phyloP scores from a whole-genome alignment of 768 basidiomycete genomes.

The Russula sp. region DNA sequence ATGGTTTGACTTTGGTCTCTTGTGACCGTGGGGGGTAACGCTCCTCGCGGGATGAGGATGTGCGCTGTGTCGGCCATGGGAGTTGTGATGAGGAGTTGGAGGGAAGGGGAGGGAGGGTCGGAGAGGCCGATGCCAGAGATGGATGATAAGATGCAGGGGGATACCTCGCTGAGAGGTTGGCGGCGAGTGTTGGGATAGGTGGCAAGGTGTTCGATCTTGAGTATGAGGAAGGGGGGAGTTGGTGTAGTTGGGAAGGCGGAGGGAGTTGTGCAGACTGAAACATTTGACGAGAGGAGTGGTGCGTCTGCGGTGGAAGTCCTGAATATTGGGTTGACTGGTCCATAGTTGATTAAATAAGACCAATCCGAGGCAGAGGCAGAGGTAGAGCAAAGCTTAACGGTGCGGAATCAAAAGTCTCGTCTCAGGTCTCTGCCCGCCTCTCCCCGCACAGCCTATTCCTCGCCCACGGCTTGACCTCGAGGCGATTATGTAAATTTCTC shows the following conservation, averaged over 20 bases:
- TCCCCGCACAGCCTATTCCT: background rate
- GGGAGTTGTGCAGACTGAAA: constrained; percentile 42
- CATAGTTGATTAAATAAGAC: constrained; percentile 25
- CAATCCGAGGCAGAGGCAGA: constrained; percentile 13
- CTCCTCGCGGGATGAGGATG: constrained; percentile 33
- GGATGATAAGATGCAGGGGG: constrained; percentile 35
- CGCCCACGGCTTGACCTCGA: constrained; percentile 11
- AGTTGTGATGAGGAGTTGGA: constrained; percentile 27
- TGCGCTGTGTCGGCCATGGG: constrained; percentile 33
- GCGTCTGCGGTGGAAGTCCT: constrained; percentile 21
- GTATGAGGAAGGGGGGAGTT: constrained; percentile 32
- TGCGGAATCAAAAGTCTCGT: constrained; percentile 5
- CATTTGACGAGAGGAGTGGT: constrained; percentile 32
- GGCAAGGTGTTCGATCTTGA: constrained; percentile 40
- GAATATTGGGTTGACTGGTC: constrained; percentile 28
- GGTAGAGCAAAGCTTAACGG: background rate
- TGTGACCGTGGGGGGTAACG: constrained; percentile 28
- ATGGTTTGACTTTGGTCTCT: constrained; percentile 27
- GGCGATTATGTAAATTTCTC: constrained; percentile 11
- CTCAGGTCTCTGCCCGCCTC: background rate
- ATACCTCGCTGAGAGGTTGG: constrained; percentile 29
- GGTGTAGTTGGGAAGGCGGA: constrained; percentile 39
- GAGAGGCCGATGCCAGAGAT: constrained; percentile 31
- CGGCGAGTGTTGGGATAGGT: constrained; percentile 31
- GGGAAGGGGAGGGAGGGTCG: constrained; percentile 29